Percentiles rank a stretch among this genome's conserved stretches.
Conservation (phyloP, 805 yeast species). For the Candida cerambycidarum region DNA sequence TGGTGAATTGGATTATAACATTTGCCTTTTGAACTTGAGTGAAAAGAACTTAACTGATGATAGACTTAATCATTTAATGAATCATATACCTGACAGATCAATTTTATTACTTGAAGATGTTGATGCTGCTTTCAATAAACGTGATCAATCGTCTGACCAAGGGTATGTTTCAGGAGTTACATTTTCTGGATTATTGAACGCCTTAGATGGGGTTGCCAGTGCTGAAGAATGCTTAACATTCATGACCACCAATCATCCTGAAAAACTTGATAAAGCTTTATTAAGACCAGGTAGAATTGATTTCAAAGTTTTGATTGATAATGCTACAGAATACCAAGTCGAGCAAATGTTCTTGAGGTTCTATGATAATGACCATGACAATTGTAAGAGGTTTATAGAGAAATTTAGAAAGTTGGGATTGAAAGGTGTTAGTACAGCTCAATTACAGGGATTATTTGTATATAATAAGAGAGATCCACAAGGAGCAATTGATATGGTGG, state of each 20-base stretch:
- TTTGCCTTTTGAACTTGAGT: slow-evolving; percentile 86
- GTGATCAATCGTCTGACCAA: slow-evolving; percentile 72
- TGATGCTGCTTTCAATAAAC: slow-evolving; percentile 89
- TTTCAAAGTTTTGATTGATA: slow-evolving; percentile 74
- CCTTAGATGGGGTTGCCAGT: slow-evolving; percentile 95
- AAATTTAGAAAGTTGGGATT: slow-evolving; percentile 48
- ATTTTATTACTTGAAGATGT: slow-evolving; percentile 85
- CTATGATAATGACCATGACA: slow-evolving; percentile 60
- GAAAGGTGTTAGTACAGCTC: slow-evolving; percentile 77
- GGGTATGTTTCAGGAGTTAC: slow-evolving; percentile 90
- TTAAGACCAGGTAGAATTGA: slow-evolving; percentile 95
- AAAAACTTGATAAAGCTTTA: slow-evolving; percentile 86
- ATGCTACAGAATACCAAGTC: slow-evolving; percentile 84
- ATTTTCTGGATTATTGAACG: slow-evolving; percentile 89
- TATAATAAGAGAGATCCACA: slow-evolving; percentile 83
- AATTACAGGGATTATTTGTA: slow-evolving; percentile 91
- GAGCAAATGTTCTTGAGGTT: slow-evolving; percentile 83
- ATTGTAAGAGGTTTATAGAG: slow-evolving; percentile 52
- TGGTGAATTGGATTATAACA: slow-evolving; percentile 93
- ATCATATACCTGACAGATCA: slow-evolving; percentile 89
- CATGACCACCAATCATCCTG: slow-evolving; percentile 99
- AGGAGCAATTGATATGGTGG: slow-evolving; percentile 68
- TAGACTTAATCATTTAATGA: slow-evolving; percentile 90
- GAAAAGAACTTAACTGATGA: slow-evolving; percentile 94
- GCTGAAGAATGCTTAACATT: slow-evolving; percentile 96